Conservation (phyloP, 257 asterid species). For the Handroanthus guayacan region DNA sequence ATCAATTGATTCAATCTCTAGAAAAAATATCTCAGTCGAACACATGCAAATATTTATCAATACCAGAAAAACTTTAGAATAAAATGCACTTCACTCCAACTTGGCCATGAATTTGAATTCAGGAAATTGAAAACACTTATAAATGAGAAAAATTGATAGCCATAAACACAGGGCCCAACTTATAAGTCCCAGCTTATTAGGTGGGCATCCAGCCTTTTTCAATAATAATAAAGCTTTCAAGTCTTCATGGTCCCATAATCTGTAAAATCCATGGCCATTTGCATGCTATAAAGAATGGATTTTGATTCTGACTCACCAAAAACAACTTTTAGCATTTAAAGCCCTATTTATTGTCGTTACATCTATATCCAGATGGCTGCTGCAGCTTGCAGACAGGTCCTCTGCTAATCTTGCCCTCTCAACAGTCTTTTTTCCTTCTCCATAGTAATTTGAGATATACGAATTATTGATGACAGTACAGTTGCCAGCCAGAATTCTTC, state of each 20-base stretch:
- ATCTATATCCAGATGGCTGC: slow-evolving; percentile 25
- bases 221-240: not conserved
- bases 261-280: slow-evolving; percentile 22
- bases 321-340: slow-evolving; percentile 53
- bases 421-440: slow-evolving; percentile 20
- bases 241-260: slow-evolving; percentile 24
- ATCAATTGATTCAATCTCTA: too few species aligned
- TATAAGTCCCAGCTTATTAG: not conserved
- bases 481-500: slow-evolving; percentile 37
- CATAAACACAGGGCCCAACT: not conserved
- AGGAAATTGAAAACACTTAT: not conserved
- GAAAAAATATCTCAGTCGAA: too few species aligned
- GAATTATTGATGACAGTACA: not conserved
- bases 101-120: not conserved
- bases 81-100: too few species aligned
- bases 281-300: slow-evolving; percentile 13
- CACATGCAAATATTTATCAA: too few species aligned
- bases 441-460: slow-evolving; percentile 1
- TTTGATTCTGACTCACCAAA: slow-evolving; percentile 16
- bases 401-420: slow-evolving; percentile 39
- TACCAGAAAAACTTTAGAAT: too few species aligned
- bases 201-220: slow-evolving; percentile 20
- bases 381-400: slow-evolving; percentile 25
- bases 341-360: slow-evolving; percentile 17
- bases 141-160: not conserved